A percentile compares a stretch with the other conserved stretches of the same genome.
phyloP scores from a whole-genome alignment of 345 rosid genomes.

The Clarkia xantiana region DNA sequence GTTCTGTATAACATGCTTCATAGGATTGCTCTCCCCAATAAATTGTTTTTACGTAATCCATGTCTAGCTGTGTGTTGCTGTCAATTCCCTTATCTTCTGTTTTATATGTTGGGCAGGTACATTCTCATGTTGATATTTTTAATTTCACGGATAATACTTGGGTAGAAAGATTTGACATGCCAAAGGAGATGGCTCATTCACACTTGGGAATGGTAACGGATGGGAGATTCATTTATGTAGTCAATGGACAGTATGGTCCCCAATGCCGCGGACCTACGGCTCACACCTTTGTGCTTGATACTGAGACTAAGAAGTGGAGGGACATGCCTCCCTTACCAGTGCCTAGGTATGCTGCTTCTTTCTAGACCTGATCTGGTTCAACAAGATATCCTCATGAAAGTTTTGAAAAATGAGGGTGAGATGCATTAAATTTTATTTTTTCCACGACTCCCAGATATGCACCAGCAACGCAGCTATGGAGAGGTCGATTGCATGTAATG shows the following conservation, averaged over 20 bases:
- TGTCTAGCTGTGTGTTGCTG: background rate
- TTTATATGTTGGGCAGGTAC: constrained; percentile 40
- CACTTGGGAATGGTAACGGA: constrained; percentile 97
- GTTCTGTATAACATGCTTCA: too few relatives aligned
- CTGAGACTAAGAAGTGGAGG: constrained; percentile 67
- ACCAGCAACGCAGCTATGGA: constrained; percentile 95
- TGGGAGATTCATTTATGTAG: constrained; percentile 71
- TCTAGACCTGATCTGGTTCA: background rate
- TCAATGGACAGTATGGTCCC: constrained; percentile 89
- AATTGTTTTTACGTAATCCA: background rate
- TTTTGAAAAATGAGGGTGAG: background rate
- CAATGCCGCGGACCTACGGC: constrained; percentile 92
- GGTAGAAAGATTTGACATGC: constrained; percentile 92
- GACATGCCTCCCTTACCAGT: constrained; percentile 60
- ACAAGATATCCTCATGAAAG: background rate
- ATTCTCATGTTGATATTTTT: constrained; percentile 85
- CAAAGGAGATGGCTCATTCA: constrained; percentile 97
- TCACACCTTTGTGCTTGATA: constrained; percentile 66
- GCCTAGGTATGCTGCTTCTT: constrained; percentile 38
- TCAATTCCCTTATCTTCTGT: background rate
- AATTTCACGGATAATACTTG: constrained; percentile 69
- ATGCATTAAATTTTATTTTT: background rate
- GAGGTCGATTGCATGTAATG: constrained; percentile 98
- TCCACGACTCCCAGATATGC: constrained; percentile 54
- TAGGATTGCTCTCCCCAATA: too few relatives aligned